A percentile compares a stretch with the other conserved stretches of the same genome.
These are phyloP conservation scores for Knufia petricola DNA, from an alignment of 2,329 filamentous ascomycete species.

Conservation along the genomic window DNA sequence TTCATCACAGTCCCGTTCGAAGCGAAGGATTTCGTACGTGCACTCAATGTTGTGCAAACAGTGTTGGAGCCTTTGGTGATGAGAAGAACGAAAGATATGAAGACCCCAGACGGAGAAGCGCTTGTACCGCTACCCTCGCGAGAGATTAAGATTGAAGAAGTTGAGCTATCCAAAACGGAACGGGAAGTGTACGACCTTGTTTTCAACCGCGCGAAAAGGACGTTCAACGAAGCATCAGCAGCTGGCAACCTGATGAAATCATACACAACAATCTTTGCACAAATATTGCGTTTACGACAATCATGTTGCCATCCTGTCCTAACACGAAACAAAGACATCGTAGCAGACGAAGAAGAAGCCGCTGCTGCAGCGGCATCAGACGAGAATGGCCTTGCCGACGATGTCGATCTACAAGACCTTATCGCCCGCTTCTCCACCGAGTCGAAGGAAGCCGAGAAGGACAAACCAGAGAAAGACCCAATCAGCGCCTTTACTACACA, in stretches of 20 bases:
- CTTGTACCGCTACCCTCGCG: constrained; percentile 75
- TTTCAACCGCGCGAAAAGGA: constrained; percentile 68
- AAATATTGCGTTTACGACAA: constrained; percentile 85
- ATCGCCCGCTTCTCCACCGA: constrained; percentile 72
- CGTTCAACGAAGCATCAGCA: constrained; percentile 78
- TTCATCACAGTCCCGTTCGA: constrained; percentile 98
- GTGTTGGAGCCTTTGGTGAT: constrained; percentile 93
- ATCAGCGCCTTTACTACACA: constrained; percentile 74
- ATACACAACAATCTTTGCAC: constrained; percentile 93
- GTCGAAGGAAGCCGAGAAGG: constrained; percentile 47
- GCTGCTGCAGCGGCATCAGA: constrained; percentile 58
- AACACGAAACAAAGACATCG: constrained; percentile 72
- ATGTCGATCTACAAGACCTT: constrained; percentile 86
- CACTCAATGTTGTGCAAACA: constrained; percentile 92
- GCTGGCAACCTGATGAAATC: constrained; percentile 90
- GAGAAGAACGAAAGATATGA: constrained; percentile 95
- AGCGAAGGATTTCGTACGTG: constrained; percentile 84
- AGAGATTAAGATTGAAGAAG: constrained; percentile 72
- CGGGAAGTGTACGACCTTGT: constrained; percentile 89
- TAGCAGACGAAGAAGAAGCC: constrained; percentile 80
- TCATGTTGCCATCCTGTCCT: constrained; percentile 89
- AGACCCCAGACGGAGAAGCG: constrained; percentile 72
- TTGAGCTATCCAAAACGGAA: constrained; percentile 77
- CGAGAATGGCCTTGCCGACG: constrained; percentile 72
- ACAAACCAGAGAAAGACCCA: constrained; percentile 44